Evolutionary conservation across 2,329 filamentous ascomycete species (phyloP).

Genomic region (Fusarium setosum): DNA sequence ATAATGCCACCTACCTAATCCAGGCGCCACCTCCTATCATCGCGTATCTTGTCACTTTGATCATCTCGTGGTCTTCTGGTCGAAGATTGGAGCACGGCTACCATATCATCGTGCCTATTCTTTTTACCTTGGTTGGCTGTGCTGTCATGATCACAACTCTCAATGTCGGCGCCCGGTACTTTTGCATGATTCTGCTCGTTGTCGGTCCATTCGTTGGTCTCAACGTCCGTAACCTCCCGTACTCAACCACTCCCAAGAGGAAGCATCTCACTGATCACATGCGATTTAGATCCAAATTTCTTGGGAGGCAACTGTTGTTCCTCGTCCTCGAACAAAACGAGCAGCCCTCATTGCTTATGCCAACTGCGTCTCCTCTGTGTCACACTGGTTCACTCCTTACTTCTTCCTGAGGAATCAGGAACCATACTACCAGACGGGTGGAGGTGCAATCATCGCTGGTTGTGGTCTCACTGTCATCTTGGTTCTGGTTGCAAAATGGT

Average conservation of each 20-base stretch:
- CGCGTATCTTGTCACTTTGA: slow-evolving; percentile 52
- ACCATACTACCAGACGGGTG: slow-evolving; percentile 45
- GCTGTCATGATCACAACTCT: slow-evolving; percentile 56
- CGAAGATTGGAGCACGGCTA: slow-evolving; percentile 51
- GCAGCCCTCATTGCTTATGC: slow-evolving; percentile 56
- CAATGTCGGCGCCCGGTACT: slow-evolving; percentile 54
- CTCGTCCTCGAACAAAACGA: slow-evolving; percentile 52
- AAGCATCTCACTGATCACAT: fast-evolving
- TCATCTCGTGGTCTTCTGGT: slow-evolving; percentile 53
- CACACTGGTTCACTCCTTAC: slow-evolving; percentile 56
- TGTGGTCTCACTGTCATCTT: slow-evolving; percentile 37
- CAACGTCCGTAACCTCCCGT: slow-evolving; percentile 40
- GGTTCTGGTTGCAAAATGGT: slow-evolving; percentile 37
- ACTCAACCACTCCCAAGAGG: fast-evolving
- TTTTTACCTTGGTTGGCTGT: slow-evolving; percentile 50
- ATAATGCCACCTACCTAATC: slow-evolving; percentile 51
- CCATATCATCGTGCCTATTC: slow-evolving; percentile 54
- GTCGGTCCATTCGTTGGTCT: slow-evolving; percentile 52
- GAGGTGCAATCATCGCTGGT: slow-evolving; percentile 42
- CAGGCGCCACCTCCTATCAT: slow-evolving; percentile 56
- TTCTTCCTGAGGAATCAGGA: slow-evolving; percentile 48
- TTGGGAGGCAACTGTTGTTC: slow-evolving; percentile 56
- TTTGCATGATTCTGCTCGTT: slow-evolving; percentile 54
- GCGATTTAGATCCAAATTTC: slow-evolving; percentile 45
- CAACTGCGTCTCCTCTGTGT: slow-evolving; percentile 52